Evolutionary conservation across 805 yeast genomes (phyloP).

Genomic region (Saccharomyces eubayanus): DNA sequence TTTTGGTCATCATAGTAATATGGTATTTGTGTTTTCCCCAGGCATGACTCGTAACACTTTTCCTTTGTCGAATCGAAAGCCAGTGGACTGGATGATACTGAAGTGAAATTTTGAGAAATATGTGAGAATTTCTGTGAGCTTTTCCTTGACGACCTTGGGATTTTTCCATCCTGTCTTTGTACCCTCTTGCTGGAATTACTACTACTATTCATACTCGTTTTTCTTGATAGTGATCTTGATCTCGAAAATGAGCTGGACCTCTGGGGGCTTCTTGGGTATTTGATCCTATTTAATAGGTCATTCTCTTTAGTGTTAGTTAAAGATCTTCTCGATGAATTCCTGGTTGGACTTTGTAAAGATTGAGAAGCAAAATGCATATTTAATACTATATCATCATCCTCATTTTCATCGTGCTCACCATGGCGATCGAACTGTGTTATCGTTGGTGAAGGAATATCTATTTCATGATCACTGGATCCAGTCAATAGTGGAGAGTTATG

Average conservation of each 20-base stretch:
- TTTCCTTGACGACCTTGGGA: background rate
- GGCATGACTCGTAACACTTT: constrained; percentile 32
- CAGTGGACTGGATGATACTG: background rate
- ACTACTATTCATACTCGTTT: background rate
- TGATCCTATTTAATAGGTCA: background rate
- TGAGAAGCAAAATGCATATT: constrained; percentile 8
- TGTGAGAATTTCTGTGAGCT: background rate
- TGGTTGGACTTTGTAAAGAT: constrained; percentile 3
- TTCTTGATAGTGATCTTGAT: background rate
- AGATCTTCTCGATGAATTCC: background rate
- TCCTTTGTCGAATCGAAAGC: background rate
- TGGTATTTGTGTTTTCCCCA: constrained; percentile 43
- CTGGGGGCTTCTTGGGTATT: background rate
- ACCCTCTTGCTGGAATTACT: background rate
- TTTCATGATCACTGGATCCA: constrained; percentile 4
- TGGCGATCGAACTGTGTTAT: background rate
- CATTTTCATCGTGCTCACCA: background rate
- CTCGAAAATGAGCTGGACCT: background rate
- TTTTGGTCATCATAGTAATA: constrained; percentile 35
- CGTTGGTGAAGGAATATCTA: constrained; percentile 1
- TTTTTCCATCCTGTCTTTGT: background rate
- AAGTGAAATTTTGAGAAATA: background rate
- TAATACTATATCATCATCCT: constrained; percentile 3
- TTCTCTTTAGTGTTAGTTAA: background rate
- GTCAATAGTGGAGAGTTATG: constrained; percentile 7